A percentile compares a stretch with the other conserved stretches of the same genome.
Evolutionary conservation across 2,329 filamentous ascomycete species (phyloP).

Genomic region (Chaetomium olivaceum): DNA sequence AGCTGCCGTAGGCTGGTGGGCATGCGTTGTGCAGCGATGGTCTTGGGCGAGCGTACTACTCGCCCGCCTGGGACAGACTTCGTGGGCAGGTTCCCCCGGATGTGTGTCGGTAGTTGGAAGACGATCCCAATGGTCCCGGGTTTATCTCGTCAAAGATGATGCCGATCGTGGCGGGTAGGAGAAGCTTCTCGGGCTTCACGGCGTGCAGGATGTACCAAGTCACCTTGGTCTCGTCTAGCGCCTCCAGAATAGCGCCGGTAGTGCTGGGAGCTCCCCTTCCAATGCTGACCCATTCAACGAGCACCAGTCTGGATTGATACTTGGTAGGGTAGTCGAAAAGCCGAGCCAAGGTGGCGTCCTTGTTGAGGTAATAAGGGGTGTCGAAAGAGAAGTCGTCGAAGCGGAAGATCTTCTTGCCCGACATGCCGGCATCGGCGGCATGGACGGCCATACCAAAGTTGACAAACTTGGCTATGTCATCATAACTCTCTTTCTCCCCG

Average conservation of each 20-base stretch:
- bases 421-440: conserved; percentile 8
- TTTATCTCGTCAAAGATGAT: conserved; percentile 17
- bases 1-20: conserved; percentile 19
- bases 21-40: conserved; percentile 16
- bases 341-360: conserved; percentile 20
- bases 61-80: neutral
- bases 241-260: neutral
- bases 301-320: conserved; percentile 19
- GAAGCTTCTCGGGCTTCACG: conserved; percentile 16
- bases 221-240: conserved; percentile 14
- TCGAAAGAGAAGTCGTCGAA: conserved; percentile 22
- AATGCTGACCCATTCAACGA: conserved; percentile 18
- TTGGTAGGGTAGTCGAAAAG: conserved; percentile 23
- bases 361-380: conserved; percentile 16
- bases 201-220: conserved; percentile 23
- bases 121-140: conserved; percentile 16
- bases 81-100: conserved; percentile 17
- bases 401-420: conserved; percentile 21
- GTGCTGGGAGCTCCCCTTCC: neutral
- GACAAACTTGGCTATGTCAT: conserved; percentile 16
- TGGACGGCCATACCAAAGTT: conserved; percentile 17
- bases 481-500: neutral
- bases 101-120: conserved; percentile 21
- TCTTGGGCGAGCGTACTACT: conserved; percentile 18
- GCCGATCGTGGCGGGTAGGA: conserved; percentile 16